A percentile compares a stretch with the other conserved stretches of the same genome.
These are phyloP conservation scores for Vitis cinerea DNA, from an alignment of 164 flowering plant genomes.

Conservation along the genomic window DNA sequence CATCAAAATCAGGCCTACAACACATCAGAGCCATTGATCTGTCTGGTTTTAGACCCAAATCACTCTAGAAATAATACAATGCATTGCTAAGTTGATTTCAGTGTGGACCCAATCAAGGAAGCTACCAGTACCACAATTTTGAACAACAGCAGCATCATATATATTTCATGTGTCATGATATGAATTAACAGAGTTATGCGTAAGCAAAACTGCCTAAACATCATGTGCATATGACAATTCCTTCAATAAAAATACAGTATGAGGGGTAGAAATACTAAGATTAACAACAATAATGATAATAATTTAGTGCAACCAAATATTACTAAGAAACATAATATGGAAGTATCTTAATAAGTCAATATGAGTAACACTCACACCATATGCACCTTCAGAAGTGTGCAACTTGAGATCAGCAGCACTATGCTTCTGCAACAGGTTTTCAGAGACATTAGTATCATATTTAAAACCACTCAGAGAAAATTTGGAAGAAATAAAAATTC, in stretches of 20 bases:
- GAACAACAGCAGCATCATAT: not conserved
- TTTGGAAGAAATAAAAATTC: conserved; percentile 29
- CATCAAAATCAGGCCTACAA: not conserved
- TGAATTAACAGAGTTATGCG: not conserved
- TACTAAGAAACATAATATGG: not conserved
- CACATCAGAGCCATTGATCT: not conserved
- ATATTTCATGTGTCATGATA: not conserved
- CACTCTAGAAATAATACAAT: not conserved
- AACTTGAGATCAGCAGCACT: conserved; percentile 8
- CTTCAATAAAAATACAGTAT: no score
- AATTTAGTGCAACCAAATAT: not conserved
- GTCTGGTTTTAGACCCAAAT: not conserved
- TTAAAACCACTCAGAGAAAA: conserved; percentile 33
- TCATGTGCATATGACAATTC: no score
- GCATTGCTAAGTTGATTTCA: not conserved
- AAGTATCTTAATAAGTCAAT: not conserved
- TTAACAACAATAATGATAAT: not conserved
- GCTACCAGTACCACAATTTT: not conserved
- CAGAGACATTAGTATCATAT: conserved; percentile 24
- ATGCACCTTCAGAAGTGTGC: conserved; percentile 16
- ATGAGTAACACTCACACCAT: conserved; percentile 37
- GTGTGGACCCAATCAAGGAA: no score
- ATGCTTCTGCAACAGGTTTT: conserved; percentile 23
- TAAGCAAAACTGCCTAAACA: not conserved
- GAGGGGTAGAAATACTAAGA: no score